A percentile compares a stretch with the other conserved stretches of the same genome.
phyloP scores from a whole-genome alignment of 257 asterid genomes.

The Solanum peruvianum region DNA sequence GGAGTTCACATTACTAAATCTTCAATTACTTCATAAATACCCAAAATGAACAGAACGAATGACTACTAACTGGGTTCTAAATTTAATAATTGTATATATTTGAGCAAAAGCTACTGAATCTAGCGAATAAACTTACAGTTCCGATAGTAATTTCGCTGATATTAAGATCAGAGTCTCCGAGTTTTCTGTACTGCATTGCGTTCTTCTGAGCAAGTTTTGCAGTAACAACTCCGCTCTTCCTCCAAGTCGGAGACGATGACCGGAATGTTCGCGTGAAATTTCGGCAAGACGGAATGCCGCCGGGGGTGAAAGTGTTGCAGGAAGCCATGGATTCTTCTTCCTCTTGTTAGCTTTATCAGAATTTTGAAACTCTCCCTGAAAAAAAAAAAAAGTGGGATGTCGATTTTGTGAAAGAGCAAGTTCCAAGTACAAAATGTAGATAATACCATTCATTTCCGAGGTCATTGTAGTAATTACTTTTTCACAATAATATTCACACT shows the following conservation, averaged over 20 bases:
- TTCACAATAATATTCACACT: too few species aligned
- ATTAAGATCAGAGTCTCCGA: conserved; percentile 80
- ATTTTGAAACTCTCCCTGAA: neutral
- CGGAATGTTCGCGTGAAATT: neutral
- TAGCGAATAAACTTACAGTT: conserved; percentile 36
- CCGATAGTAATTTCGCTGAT: conserved; percentile 88
- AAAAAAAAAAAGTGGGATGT: neutral
- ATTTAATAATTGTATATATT: neutral
- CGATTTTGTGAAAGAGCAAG: neutral
- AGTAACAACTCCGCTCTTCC: neutral
- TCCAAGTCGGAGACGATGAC: neutral
- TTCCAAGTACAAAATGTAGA: neutral
- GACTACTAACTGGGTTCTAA: neutral
- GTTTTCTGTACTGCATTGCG: conserved; percentile 52
- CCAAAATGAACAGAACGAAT: neutral
- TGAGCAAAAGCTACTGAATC: neutral
- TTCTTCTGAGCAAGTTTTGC: conserved; percentile 15
- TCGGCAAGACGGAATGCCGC: neutral
- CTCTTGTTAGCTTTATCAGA: neutral
- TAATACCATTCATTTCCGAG: neutral
- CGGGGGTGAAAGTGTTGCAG: neutral
- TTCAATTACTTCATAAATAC: neutral
- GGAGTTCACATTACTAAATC: neutral
- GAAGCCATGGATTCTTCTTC: neutral
- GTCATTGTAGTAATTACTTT: neutral